A percentile compares a stretch with the other conserved stretches of the same genome.
These are phyloP conservation scores for Podaxis mareebaensis DNA, from an alignment of 768 basidiomycete species.

Conservation along the genomic window DNA sequence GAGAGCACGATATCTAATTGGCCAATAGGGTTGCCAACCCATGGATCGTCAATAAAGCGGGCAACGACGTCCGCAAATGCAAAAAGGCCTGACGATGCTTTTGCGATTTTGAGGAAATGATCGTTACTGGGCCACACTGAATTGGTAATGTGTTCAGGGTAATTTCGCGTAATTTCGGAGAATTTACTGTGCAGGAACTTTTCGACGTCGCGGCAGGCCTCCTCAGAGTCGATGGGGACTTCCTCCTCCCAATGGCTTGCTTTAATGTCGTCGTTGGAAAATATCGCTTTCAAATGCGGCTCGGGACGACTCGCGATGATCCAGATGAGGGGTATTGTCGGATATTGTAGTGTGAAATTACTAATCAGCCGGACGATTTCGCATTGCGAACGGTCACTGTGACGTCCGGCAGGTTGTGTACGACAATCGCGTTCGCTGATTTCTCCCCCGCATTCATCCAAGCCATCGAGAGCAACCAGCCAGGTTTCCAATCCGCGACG, in stretches of 20 bases:
- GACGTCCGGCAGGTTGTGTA: background rate
- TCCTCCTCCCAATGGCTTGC: constrained; percentile 1
- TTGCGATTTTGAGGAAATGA: constrained; percentile 17
- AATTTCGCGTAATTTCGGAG: constrained; percentile 8
- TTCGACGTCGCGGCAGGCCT: constrained; percentile 21
- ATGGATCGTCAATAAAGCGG: constrained; percentile 21
- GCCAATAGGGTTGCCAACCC: background rate
- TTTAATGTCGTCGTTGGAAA: constrained; percentile 1
- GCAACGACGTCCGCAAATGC: constrained; percentile 26
- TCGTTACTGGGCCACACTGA: constrained; percentile 22
- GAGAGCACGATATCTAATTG: constrained; percentile 9
- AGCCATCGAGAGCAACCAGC: constrained; percentile 26
- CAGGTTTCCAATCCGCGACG: background rate
- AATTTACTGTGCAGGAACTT: constrained; percentile 18
- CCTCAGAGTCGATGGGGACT: constrained; percentile 13
- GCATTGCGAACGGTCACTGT: constrained; percentile 14
- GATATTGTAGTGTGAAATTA: background rate
- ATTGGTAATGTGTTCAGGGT: constrained; percentile 6
- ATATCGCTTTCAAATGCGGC: constrained; percentile 19
- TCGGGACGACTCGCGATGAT: constrained; percentile 31
- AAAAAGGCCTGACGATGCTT: constrained; percentile 27
- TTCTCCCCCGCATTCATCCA: constrained; percentile 26
- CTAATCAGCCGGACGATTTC: constrained; percentile 20
- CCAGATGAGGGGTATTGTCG: constrained; percentile 22
- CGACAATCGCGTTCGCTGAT: background rate